Evolutionary conservation across 129 eudicot genomes (phyloP).

Genomic region (Rutidosis leptorrhynchoides): DNA sequence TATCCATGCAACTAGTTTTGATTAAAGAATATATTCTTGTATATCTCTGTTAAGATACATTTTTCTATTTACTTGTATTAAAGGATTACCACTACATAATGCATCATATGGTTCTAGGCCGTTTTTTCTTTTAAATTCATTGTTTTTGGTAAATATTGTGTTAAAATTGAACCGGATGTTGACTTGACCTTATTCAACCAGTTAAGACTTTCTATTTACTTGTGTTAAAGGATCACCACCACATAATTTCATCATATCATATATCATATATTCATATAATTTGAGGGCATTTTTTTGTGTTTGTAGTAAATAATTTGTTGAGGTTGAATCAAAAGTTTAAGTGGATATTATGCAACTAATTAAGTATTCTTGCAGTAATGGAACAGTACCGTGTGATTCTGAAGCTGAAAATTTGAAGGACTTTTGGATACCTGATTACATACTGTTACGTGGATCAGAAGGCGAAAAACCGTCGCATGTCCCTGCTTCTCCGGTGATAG

Average conservation of each 20-base stretch:
- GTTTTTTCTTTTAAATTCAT: too few species aligned
- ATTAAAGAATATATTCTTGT: constrained; percentile 20
- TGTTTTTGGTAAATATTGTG: too few species aligned
- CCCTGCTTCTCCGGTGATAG: constrained; percentile 71
- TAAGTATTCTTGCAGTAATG: constrained; percentile 42
- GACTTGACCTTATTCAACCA: too few species aligned
- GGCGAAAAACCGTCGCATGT: constrained; percentile 21
- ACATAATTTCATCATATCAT: constrained; percentile 6
- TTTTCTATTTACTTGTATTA: not conserved
- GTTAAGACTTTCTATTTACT: too few species aligned
- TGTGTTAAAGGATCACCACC: constrained; percentile 4
- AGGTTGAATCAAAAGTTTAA: not conserved
- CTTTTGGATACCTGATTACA: constrained; percentile 69
- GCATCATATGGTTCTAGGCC: too few species aligned
- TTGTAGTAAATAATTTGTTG: not conserved
- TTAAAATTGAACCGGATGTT: too few species aligned
- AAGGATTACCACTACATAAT: constrained; percentile 4
- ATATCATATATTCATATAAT: too few species aligned
- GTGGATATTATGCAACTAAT: not conserved
- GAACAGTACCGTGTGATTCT: constrained; percentile 21
- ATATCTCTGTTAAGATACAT: constrained; percentile 9
- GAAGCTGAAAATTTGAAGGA: constrained; percentile 42
- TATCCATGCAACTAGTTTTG: constrained; percentile 14
- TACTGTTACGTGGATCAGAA: constrained; percentile 45
- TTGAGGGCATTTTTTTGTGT: not conserved